A percentile compares a stretch with the other conserved stretches of the same genome.
Evolutionary conservation across 176 grass and related monocot species (phyloP).

Genomic region (Urochloa ruziziensis): DNA sequence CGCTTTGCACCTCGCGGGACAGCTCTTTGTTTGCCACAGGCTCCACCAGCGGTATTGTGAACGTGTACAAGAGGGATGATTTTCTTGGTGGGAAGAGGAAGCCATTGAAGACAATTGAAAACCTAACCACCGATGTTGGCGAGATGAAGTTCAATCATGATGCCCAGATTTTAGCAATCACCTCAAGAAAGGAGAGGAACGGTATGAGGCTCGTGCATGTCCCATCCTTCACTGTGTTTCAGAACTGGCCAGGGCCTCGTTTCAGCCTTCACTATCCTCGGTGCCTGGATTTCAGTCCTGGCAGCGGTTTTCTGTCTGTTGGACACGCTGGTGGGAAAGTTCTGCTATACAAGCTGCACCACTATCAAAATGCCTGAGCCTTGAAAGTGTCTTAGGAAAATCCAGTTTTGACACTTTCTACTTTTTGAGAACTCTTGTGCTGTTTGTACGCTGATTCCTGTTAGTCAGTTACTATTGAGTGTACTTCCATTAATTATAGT

Average conservation of each 20-base stretch:
- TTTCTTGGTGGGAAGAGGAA: constrained; percentile 75
- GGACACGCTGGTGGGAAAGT: constrained; percentile 70
- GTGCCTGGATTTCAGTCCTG: constrained; percentile 82
- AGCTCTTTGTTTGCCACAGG: constrained; percentile 64
- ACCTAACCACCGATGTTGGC: constrained; percentile 57
- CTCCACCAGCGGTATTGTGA: constrained; percentile 75
- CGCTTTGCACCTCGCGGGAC: constrained; percentile 61
- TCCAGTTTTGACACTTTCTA: constrained; percentile 29
- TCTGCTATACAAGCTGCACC: constrained; percentile 79
- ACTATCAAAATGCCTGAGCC: constrained; percentile 64
- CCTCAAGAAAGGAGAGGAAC: constrained; percentile 65
- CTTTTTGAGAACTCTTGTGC: constrained; percentile 20
- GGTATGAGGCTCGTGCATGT: constrained; percentile 72
- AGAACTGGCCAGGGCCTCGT: constrained; percentile 68
- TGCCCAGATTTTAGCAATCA: constrained; percentile 69
- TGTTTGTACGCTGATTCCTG: constrained; percentile 1
- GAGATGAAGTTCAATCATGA: constrained; percentile 80
- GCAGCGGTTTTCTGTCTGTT: constrained; percentile 65
- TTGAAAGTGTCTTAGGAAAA: not conserved
- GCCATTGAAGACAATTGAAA: constrained; percentile 62
- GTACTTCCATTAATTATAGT: not conserved
- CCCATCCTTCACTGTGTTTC: constrained; percentile 66
- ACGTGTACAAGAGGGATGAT: constrained; percentile 70
- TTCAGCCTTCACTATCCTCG: constrained; percentile 53
- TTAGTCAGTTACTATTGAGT: not conserved